Conservation (phyloP, 1,139 yeast genomes). For the Magnusiomyces clavatus region DNA sequence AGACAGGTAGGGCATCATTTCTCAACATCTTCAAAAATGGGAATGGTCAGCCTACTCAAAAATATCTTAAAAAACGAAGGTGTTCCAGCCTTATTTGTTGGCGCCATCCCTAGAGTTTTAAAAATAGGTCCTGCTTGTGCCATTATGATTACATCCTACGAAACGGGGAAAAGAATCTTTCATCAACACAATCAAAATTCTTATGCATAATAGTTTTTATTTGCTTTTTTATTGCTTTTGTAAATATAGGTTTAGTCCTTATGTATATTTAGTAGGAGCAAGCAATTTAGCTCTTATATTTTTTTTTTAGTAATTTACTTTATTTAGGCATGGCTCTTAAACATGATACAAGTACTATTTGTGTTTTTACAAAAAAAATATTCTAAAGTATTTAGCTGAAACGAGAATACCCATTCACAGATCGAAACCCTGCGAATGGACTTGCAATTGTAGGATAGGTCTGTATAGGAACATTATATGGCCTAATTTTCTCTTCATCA, state of each 20-base stretch:
- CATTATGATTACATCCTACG: constrained; percentile 94
- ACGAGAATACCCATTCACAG: too few relatives aligned
- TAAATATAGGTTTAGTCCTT: too few relatives aligned
- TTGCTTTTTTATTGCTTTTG: neutral
- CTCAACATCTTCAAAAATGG: constrained; percentile 27
- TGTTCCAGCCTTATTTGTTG: constrained; percentile 66
- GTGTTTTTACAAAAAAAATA: too few relatives aligned
- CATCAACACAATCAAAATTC: constrained; percentile 17
- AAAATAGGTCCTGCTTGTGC: constrained; percentile 98
- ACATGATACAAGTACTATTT: too few relatives aligned
- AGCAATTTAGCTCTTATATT: neutral
- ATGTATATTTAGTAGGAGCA: neutral
- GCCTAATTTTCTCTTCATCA: neutral
- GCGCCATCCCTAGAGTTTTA: constrained; percentile 74
- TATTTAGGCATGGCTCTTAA: neutral
- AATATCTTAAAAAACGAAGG: constrained; percentile 70
- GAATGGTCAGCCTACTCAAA: constrained; percentile 59
- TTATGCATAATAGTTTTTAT: neutral
- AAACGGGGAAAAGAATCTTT: constrained; percentile 67
- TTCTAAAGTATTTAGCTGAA: neutral
- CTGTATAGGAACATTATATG: neutral
- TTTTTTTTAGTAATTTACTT: neutral
- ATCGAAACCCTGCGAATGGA: neutral
- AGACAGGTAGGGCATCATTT: constrained; percentile 53
- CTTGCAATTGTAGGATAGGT: neutral